phyloP scores from a whole-genome alignment of 305 asterid genomes.

The Solanum hybrid region DNA sequence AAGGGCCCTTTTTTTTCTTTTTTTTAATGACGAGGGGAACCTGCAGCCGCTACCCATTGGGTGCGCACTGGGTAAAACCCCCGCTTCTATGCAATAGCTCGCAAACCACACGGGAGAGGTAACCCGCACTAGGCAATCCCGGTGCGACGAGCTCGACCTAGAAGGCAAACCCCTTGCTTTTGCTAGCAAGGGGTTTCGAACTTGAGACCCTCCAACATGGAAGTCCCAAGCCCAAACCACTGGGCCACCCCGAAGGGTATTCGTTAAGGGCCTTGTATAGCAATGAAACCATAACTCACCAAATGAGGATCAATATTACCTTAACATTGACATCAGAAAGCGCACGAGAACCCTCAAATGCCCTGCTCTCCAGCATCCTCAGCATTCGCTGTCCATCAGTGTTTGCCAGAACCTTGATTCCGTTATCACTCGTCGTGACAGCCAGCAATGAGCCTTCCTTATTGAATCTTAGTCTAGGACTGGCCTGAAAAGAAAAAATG shows the following conservation, averaged over 20 bases:
- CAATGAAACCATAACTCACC: not conserved
- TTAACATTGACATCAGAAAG: conserved; percentile 70
- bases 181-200: not conserved
- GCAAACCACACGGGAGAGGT: not conserved
- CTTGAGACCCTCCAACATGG: not conserved
- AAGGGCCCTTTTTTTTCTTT: not conserved
- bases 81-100: not conserved
- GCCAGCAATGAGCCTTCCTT: conserved; percentile 90
- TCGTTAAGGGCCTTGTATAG: not conserved
- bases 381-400: conserved; percentile 80
- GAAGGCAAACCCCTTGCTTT: not conserved
- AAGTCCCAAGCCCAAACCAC: not conserved
- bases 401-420: conserved; percentile 83
- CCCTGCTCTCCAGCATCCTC: conserved; percentile 79
- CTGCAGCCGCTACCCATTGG: not conserved
- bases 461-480: conserved; percentile 83
- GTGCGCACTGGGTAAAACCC: not conserved
- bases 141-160: not conserved
- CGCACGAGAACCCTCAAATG: conserved; percentile 76
- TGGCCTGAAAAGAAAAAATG: conserved; percentile 45
- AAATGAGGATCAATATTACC: conserved; percentile 25
- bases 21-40: not conserved
- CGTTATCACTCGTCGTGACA: conserved; percentile 83
- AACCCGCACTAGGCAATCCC: not conserved
- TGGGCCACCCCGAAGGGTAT: not conserved